A percentile compares a stretch with the other conserved stretches of the same genome.
Evolutionary conservation across 768 basidiomycete genomes (phyloP).

Genomic region (Daedaleopsis nitida): DNA sequence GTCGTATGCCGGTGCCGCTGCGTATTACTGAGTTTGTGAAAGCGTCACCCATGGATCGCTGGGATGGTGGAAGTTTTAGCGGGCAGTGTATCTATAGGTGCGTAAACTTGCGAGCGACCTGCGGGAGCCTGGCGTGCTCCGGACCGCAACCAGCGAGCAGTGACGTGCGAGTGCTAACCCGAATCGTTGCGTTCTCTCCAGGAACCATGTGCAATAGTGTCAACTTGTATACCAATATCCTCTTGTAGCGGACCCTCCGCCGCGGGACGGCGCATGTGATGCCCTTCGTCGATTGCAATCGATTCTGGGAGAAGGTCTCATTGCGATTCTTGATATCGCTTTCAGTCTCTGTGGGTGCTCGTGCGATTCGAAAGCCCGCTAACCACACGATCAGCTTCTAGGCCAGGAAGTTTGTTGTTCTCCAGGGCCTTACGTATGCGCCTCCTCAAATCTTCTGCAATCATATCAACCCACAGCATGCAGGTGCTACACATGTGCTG

Average conservation of each 20-base stretch:
- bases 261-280: too few relatives aligned
- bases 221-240: not conserved
- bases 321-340: too few relatives aligned
- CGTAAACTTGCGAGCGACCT: not conserved
- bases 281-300: too few relatives aligned
- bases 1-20: slow-evolving; percentile 19
- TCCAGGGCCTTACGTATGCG: not conserved
- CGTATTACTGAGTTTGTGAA: slow-evolving; percentile 16
- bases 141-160: too few relatives aligned
- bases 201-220: not conserved
- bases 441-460: not conserved
- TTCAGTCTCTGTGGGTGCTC: too few relatives aligned
- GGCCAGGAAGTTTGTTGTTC: not conserved
- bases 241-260: not conserved
- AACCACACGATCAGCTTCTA: not conserved
- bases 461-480: too few relatives aligned
- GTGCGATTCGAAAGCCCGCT: not conserved
- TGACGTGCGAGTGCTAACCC: not conserved
- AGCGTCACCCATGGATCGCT: too few relatives aligned
- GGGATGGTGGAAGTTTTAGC: not conserved
- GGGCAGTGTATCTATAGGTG: not conserved
- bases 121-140: too few relatives aligned
- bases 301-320: too few relatives aligned
- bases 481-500: too few relatives aligned
- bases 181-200: not conserved